Percentiles rank a stretch among this genome's conserved stretches.
Conservation (phyloP, 768 basidiomycete genomes). For the Xerocomus spinulosus region DNA sequence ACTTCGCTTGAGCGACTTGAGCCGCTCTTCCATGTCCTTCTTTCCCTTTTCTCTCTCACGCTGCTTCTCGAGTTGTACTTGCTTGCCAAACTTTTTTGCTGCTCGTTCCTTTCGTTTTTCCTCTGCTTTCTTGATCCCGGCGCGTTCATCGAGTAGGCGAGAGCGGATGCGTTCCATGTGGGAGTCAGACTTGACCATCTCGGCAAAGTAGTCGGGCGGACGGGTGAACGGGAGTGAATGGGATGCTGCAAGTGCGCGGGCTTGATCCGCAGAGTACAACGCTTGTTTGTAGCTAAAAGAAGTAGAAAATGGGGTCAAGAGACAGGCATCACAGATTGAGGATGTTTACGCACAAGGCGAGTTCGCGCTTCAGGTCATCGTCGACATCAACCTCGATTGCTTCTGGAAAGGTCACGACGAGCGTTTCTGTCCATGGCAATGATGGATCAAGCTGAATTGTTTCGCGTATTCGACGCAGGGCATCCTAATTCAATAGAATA, state of each 20-base stretch:
- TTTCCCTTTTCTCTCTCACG: conserved; percentile 85
- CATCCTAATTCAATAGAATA: conserved; percentile 43
- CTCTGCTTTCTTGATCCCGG: conserved; percentile 86
- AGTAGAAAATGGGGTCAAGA: no score
- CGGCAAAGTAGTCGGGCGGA: conserved; percentile 92
- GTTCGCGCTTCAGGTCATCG: conserved; percentile 90
- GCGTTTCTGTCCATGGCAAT: conserved; percentile 81
- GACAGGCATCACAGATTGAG: not conserved
- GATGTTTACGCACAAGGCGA: conserved; percentile 71
- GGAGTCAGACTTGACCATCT: conserved; percentile 96
- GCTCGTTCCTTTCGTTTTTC: conserved; percentile 89
- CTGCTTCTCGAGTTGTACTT: conserved; percentile 92
- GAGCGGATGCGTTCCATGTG: conserved; percentile 98
- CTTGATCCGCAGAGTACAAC: conserved; percentile 72
- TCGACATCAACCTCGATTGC: conserved; percentile 71
- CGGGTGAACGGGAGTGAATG: conserved; percentile 83
- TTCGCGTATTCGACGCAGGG: conserved; percentile 76
- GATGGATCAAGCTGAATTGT: conserved; percentile 69
- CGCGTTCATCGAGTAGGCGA: conserved; percentile 80
- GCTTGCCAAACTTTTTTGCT: conserved; percentile 97
- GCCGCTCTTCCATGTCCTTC: conserved; percentile 86
- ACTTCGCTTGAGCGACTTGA: conserved; percentile 91
- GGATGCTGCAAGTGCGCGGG: conserved; percentile 72
- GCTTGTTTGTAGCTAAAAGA: conserved; percentile 88
- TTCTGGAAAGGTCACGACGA: conserved; percentile 67